Evolutionary conservation across 345 rosid genomes (phyloP), one percentile per base, ranked within the genome.

Genomic region (Schrenkiella parvula): DNA sequence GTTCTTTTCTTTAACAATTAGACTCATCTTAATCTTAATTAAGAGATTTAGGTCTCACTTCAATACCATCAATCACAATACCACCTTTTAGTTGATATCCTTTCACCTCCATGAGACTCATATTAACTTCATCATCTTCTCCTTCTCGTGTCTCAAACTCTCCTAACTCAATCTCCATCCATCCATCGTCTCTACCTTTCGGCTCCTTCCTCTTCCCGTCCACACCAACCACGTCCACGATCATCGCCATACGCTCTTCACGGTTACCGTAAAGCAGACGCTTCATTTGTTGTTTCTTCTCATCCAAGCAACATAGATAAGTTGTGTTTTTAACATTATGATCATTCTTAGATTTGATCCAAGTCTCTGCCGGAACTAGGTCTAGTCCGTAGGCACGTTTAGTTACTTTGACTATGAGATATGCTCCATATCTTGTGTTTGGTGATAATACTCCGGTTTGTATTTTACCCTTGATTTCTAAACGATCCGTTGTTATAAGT

Each of bases 101-200:
- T 32, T 73, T 77, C 4, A 82, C 84, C 28, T 79, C 83, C 14
- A 39, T 80, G 5, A 81, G 70, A 32, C 84, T 66, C 76, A 83
- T 76, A 29, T 9, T 70, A 15, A 80, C 63, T 31, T 76, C 59
- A 42, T 54, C 67, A 73, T 60, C 73, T 4, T 70, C 67, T 56
- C 60, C 70, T 31, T 72, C 75, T 21, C 29, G 22, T 10, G 73
- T 78, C 55, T 71, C 82, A 35, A 83, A 85, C 15, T 76, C 72
- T 19, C 87, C 86, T 51, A 86, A 51, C 72, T 84, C 84, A 26
- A 84, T 77, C 82, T 79, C 86, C 39, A 70, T 52, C 87, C 86
- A 86, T 14, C 84, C 87, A 42, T 86, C 84, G 35, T 72, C 63
- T 19, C 83, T 47, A 42, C 70, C 73, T 8, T 29, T 5, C 15